phyloP scores from a whole-genome alignment of 164 flowering plant genomes.

The Chimonanthus praecox region DNA sequence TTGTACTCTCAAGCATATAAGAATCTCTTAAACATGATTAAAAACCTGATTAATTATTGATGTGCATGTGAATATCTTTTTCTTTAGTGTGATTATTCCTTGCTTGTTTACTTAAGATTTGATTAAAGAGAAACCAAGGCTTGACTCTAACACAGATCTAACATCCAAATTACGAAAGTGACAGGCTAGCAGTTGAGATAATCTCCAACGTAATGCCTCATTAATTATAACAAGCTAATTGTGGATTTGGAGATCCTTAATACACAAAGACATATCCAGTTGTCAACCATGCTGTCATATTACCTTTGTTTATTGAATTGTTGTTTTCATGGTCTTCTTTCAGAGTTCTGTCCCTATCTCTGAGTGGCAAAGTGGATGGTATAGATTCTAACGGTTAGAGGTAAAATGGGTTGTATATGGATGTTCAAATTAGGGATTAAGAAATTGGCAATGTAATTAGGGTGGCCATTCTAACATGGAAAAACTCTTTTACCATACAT shows the following conservation, averaged over 20 bases:
- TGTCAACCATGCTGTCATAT: neutral
- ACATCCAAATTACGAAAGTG: neutral
- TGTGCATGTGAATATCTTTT: neutral
- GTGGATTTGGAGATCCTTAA: neutral
- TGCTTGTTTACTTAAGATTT: neutral
- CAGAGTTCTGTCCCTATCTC: no score
- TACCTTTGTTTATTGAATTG: neutral
- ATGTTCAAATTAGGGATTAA: no score
- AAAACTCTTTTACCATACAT: no score
- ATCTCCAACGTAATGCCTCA: neutral
- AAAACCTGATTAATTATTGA: no score
- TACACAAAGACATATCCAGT: neutral
- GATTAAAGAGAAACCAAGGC: neutral
- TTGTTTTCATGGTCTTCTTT: neutral
- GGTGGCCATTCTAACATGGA: no score
- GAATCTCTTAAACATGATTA: neutral
- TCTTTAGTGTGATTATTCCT: neutral
- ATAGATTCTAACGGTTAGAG: no score
- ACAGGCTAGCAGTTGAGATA: no score
- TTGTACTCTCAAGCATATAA: neutral
- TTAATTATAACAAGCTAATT: neutral
- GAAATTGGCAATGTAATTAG: no score
- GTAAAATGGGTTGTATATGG: no score
- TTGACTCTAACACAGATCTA: neutral
- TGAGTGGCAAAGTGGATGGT: neutral